phyloP scores from a whole-genome alignment of 306 rosid species.

The Betula pendula region DNA sequence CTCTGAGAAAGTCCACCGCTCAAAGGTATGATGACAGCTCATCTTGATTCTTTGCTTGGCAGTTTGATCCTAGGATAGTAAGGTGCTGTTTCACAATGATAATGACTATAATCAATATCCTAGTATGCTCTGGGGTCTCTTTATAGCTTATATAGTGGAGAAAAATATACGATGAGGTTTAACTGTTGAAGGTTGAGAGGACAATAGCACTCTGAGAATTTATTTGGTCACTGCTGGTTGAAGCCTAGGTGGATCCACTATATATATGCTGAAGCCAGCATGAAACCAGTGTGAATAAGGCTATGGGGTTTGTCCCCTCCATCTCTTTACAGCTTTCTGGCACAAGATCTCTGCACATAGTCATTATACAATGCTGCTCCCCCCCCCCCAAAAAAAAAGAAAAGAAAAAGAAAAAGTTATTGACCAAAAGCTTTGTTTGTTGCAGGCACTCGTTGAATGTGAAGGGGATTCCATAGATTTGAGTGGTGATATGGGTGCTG shows the following conservation, averaged over 20 bases:
- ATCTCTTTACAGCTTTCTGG: neutral
- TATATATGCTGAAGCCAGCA: no score
- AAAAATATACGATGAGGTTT: constrained; percentile 18
- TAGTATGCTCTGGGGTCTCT: neutral
- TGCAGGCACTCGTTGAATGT: constrained; percentile 90
- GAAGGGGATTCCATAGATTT: constrained; percentile 92
- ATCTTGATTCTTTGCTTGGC: constrained; percentile 6
- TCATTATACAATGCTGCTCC: neutral
- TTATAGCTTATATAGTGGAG: constrained; percentile 9
- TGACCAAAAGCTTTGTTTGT: constrained; percentile 29
- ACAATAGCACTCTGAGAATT: neutral
- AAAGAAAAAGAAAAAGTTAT: constrained; percentile 3
- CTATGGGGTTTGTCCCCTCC: neutral
- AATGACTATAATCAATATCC: constrained; percentile 3
- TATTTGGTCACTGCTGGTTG: neutral
- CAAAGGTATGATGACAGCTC: constrained; percentile 61
- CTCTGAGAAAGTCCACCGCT: constrained; percentile 79
- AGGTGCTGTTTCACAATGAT: constrained; percentile 13
- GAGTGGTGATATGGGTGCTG: constrained; percentile 92
- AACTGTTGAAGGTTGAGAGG: constrained; percentile 3
- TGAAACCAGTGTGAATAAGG: neutral
- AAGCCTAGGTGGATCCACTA: neutral
- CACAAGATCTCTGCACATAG: neutral
- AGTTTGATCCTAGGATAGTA: neutral
- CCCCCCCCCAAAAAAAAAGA: neutral